Evolutionary conservation across 2,329 filamentous ascomycete species (phyloP).

Genomic region (Sporothrix inflata): DNA sequence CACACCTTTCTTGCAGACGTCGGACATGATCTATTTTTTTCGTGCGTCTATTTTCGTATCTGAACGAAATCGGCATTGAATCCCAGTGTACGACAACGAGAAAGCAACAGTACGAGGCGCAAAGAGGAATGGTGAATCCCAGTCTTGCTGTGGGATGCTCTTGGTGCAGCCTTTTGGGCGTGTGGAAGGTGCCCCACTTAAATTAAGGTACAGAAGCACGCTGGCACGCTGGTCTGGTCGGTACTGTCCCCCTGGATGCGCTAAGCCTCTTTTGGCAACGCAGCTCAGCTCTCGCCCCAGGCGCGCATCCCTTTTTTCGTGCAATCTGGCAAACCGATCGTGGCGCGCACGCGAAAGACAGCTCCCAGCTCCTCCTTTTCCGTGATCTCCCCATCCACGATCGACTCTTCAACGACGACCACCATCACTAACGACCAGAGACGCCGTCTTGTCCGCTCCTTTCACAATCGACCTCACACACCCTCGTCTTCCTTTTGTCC

Average conservation of each 20-base stretch:
- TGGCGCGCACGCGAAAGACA: conserved; percentile 14
- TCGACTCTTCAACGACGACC: background rate
- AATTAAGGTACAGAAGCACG: conserved; percentile 2
- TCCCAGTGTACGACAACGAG: background rate
- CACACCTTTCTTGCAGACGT: no score
- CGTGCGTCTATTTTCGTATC: background rate
- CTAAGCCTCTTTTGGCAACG: background rate
- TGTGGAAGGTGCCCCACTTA: background rate
- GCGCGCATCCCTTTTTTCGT: conserved; percentile 24
- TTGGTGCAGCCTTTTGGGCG: background rate
- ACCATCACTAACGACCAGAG: background rate
- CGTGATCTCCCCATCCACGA: background rate
- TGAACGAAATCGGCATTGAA: background rate
- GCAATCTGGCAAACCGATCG: conserved; percentile 30
- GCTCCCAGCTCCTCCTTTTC: background rate
- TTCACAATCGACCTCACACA: background rate
- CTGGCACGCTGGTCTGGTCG: no score
- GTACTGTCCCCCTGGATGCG: background rate
- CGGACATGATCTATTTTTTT: background rate
- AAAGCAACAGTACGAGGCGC: background rate
- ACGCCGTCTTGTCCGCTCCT: conserved; percentile 1
- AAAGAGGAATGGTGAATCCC: background rate
- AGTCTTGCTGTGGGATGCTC: background rate
- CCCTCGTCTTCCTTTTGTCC: background rate
- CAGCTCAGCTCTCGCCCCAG: conserved; percentile 3